phyloP scores from a whole-genome alignment of 257 asterid species.

The Fraxinus americana region DNA sequence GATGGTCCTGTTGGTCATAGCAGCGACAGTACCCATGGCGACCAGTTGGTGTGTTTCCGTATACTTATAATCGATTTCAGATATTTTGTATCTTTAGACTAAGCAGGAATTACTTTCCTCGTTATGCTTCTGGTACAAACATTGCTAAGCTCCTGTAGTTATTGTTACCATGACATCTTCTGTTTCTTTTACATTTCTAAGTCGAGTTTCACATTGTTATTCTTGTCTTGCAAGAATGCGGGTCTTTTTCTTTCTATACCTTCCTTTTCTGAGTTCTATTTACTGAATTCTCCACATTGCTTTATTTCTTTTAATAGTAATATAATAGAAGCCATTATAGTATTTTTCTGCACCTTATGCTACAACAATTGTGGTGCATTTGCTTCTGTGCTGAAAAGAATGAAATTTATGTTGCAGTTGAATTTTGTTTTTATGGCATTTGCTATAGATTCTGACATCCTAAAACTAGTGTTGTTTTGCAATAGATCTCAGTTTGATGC shows the following conservation, averaged over 20 bases:
- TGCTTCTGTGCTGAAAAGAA: neutral
- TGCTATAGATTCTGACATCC: neutral
- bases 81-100: neutral
- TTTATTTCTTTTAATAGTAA: neutral
- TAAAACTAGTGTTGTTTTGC: neutral
- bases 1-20: slow-evolving; percentile 35
- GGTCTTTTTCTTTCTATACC: neutral
- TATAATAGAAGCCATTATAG: neutral
- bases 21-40: slow-evolving; percentile 40
- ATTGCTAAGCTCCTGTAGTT: neutral
- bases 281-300: neutral
- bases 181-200: neutral
- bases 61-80: neutral
- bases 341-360: neutral
- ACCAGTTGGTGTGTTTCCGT: slow-evolving; percentile 51
- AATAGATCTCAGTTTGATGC: neutral
- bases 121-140: neutral
- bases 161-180: neutral
- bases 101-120: neutral
- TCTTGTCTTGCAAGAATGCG: neutral
- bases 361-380: neutral
- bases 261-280: neutral
- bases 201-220: neutral
- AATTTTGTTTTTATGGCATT: neutral
- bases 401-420: neutral